A percentile compares a stretch with the other conserved stretches of the same genome.
phyloP scores from a whole-genome alignment of 371 early-diverging fungal species.

The Umbelopsis sp. region DNA sequence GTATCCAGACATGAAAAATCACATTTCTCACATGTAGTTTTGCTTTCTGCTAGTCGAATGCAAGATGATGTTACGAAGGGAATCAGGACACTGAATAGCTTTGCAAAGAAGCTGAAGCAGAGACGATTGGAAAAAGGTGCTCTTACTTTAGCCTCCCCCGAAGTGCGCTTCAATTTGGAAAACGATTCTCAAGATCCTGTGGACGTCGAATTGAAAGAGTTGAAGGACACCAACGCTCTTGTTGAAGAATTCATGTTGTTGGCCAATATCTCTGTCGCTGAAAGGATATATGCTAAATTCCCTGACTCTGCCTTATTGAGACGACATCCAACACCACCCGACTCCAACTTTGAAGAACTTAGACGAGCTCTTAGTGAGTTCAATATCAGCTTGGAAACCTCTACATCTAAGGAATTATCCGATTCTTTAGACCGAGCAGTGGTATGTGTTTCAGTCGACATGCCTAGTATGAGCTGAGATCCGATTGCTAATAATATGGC shows the following conservation, averaged over 20 bases:
- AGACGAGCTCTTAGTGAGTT: constrained; percentile 71
- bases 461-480: too few relatives aligned
- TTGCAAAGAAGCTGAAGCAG: constrained; percentile 88
- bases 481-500: not conserved
- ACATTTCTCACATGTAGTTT: not conserved
- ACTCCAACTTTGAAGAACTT: constrained; percentile 77
- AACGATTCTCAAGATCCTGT: constrained; percentile 90
- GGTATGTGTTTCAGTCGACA: constrained; percentile 30
- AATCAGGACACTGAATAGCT: constrained; percentile 79
- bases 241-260: constrained; percentile 99
- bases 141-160: constrained; percentile 83
- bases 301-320: constrained; percentile 95
- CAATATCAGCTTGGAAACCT: constrained; percentile 40
- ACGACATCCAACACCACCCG: constrained; percentile 80
- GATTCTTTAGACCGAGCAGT: constrained; percentile 83
- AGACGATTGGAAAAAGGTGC: constrained; percentile 81
- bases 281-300: constrained; percentile 86
- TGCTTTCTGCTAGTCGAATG: constrained; percentile 48
- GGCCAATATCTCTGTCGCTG: constrained; percentile 98
- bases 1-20: not conserved
- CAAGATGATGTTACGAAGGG: constrained; percentile 84
- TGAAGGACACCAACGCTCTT: constrained; percentile 94
- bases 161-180: constrained; percentile 87
- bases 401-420: constrained; percentile 75
- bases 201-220: constrained; percentile 85